phyloP scores from a whole-genome alignment of 2,329 filamentous ascomycete species.

The Paecilomyces sp. region DNA sequence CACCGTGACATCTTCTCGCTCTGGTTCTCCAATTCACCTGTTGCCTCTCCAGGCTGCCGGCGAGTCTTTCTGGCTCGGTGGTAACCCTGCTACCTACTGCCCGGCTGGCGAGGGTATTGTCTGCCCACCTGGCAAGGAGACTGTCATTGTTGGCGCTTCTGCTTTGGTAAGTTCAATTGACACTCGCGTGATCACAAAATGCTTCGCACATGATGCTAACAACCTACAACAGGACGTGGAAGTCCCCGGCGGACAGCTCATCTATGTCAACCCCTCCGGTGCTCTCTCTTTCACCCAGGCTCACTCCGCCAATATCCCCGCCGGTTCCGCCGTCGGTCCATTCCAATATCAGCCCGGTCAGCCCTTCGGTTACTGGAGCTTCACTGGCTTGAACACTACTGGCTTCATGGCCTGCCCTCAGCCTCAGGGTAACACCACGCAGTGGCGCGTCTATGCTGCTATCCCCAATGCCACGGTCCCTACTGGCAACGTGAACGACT shows the following conservation, averaged over 20 bases:
- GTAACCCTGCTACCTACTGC: conserved; percentile 43
- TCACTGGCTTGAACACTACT: conserved; percentile 24
- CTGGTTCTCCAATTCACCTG: conserved; percentile 35
- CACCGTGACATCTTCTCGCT: background rate
- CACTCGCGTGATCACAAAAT: conserved; percentile 12
- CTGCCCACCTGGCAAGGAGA: conserved; percentile 44
- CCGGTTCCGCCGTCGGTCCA: conserved; percentile 44
- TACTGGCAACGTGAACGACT: conserved; percentile 28
- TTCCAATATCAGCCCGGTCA: conserved; percentile 36
- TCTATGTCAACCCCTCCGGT: conserved; percentile 52
- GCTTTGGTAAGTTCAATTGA: conserved; percentile 22
- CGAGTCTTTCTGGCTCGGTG: conserved; percentile 45
- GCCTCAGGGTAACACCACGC: conserved; percentile 9
- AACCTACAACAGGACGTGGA: conserved; percentile 32
- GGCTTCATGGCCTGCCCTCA: conserved; percentile 40
- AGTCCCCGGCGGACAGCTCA: conserved; percentile 57
- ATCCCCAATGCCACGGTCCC: conserved; percentile 35
- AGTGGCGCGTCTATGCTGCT: conserved; percentile 37
- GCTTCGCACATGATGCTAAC: background rate
- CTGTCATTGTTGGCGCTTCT: conserved; percentile 36
- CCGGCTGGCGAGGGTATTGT: conserved; percentile 25
- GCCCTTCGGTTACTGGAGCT: conserved; percentile 22
- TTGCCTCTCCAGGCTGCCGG: conserved; percentile 41
- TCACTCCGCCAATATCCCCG: conserved; percentile 47
- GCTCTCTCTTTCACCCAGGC: conserved; percentile 50